These are phyloP conservation scores for Rhizomucor pusillus DNA, from an alignment of 371 early-diverging fungal species.

Conservation along the genomic window DNA sequence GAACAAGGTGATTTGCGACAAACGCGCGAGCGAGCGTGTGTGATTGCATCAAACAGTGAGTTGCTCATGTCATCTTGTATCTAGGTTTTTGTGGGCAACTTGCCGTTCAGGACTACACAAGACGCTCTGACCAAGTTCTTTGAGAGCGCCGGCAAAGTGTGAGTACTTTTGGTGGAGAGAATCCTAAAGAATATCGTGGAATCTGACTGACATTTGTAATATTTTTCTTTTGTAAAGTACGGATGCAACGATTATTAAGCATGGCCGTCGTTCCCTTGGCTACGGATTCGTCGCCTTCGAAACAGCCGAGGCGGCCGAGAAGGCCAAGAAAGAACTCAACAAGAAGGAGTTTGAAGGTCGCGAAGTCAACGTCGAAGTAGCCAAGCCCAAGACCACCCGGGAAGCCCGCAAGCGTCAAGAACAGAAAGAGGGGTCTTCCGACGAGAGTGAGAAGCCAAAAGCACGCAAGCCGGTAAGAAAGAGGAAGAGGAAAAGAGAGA, in stretches of 20 bases:
- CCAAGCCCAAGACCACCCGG: slow-evolving; percentile 51
- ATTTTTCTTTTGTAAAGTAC: slow-evolving; percentile 12
- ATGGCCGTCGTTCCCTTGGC: slow-evolving; percentile 76
- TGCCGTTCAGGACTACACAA: slow-evolving; percentile 81
- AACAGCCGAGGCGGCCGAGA: slow-evolving; percentile 67
- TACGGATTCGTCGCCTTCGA: slow-evolving; percentile 92
- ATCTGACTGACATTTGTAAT: not conserved
- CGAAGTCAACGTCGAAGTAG: slow-evolving; percentile 84
- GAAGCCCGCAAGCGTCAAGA: not conserved
- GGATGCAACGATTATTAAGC: slow-evolving; percentile 74
- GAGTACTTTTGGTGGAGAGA: slow-evolving; percentile 30
- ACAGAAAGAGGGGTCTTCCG: not conserved
- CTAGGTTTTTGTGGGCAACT: slow-evolving; percentile 94
- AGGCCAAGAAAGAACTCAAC: slow-evolving; percentile 71
- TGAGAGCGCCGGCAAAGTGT: slow-evolving; percentile 72
- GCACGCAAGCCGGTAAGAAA: not conserved
- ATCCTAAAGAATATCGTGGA: not conserved
- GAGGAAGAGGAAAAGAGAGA: not conserved
- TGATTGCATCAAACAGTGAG: not conserved
- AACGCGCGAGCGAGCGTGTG: not conserved
- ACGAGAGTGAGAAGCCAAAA: not conserved
- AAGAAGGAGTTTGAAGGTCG: slow-evolving; percentile 77
- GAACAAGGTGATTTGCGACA: too few species aligned
- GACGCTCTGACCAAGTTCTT: slow-evolving; percentile 77
- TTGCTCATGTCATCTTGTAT: not conserved